Base-by-base conservation (phyloP, 441 rosid genomes). In the Bocquillonia castaneifolia region DNA sequence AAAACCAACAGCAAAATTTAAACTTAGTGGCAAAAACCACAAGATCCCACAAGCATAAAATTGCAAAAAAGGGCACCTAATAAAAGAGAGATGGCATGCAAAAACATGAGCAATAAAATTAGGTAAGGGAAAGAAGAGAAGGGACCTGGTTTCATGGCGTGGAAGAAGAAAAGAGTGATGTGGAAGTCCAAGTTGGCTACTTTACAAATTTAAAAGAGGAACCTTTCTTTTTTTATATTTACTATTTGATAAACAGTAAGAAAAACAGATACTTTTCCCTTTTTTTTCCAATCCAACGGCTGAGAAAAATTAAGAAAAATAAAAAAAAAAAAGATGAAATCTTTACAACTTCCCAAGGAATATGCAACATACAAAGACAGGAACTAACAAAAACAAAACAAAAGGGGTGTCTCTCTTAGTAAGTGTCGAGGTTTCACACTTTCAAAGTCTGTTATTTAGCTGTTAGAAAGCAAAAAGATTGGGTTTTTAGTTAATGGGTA, bases 131-230 rank as follows among this genome's bases (percentile, higher is more conserved):
- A 68, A 39, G 48, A 62, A 68, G 45, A 64, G 76, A 67, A 70
- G 72, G 64, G 51, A 83, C 85, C 86, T 81, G 81, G 65, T 79
- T 75, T 76, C 81, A 75, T 73, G 83, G 83, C 79, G 60, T 60
- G 60, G 48, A 39, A 54, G 72, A 74, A 66, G 72, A n/a, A 70
- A 58, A 80, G 79, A 80, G 67, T 82, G 81, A 82, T 73, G 88
- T 83, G 88, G 88, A 83, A 77, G 86, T 74, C 96, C 91, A 78
- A 79, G 79, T 82, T 74, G 85, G 86, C 82, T 68, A 63, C 44
- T 63, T 36, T 36, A 36, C 6, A 6, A 42, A 42, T 5, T 12
- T 12, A 39, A 50, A 15, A 50, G 4, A 62, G 63, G 37, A 55
- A 73, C n/a, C 68, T 55, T 34, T 6, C 22, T 42, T 40, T 9